phyloP scores from a whole-genome alignment of 192 early-diverging fungal species.

The Anaeromyces robustus region DNA sequence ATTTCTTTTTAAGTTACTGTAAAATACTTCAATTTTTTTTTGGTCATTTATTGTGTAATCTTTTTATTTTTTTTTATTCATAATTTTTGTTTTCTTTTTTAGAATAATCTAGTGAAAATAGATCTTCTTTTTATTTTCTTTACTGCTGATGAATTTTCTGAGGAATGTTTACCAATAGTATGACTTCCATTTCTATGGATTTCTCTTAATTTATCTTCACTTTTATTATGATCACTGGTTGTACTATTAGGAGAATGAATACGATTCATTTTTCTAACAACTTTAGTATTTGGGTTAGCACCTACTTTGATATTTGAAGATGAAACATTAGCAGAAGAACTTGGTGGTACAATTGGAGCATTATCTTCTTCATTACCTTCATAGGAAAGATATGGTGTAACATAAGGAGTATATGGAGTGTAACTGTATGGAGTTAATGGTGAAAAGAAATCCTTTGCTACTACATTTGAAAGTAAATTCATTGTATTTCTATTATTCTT shows the following conservation, averaged over 20 bases:
- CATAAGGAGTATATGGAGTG: not conserved
- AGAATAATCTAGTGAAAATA: too few relatives aligned
- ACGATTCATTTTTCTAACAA: not conserved
- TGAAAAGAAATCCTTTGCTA: not conserved
- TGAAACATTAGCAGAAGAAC: not conserved
- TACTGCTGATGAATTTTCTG: too few relatives aligned
- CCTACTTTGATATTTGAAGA: not conserved
- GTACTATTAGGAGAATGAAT: not conserved
- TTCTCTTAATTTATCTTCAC: not conserved
- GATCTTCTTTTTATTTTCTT: too few relatives aligned
- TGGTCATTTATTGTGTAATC: too few relatives aligned
- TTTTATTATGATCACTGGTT: not conserved
- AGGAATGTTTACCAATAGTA: not conserved
- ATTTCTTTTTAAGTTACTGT: too few relatives aligned
- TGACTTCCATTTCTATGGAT: not conserved
- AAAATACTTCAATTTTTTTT: too few relatives aligned
- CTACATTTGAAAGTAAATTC: not conserved
- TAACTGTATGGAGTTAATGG: not conserved
- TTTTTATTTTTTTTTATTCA: too few relatives aligned
- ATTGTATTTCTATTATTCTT: not conserved
- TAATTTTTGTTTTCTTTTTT: too few relatives aligned
- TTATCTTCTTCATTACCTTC: not conserved
- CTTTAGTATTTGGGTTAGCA: not conserved
- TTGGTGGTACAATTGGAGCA: not conserved
- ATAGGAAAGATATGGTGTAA: not conserved